Conservation (phyloP, 805 yeast genomes). For the Candida suzukii region DNA sequence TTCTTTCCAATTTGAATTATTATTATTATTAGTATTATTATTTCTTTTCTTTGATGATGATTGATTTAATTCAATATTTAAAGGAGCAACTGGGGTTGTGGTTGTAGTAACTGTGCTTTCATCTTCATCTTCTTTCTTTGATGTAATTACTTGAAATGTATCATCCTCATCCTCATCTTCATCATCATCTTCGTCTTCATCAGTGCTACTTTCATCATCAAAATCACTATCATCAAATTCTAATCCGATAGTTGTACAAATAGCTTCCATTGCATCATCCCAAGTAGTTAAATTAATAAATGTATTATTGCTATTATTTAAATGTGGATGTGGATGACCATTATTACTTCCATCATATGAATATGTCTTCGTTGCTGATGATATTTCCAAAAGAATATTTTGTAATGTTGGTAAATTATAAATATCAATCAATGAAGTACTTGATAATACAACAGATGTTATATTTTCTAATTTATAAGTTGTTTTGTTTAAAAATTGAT, state of each 20-base stretch:
- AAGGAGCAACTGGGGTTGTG: not conserved
- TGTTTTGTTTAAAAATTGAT: too few relatives aligned
- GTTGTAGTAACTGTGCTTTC: not conserved
- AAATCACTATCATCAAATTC: slow-evolving; percentile 29
- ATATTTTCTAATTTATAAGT: too few relatives aligned
- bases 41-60: not conserved
- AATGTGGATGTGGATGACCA: too few relatives aligned
- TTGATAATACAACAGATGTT: slow-evolving; percentile 19
- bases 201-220: slow-evolving; percentile 10
- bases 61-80: not conserved
- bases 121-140: not conserved
- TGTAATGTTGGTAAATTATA: slow-evolving; percentile 10
- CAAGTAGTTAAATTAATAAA: slow-evolving; percentile 21
- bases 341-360: too few relatives aligned
- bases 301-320: slow-evolving; percentile 6
- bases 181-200: slow-evolving; percentile 9
- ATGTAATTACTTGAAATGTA: too few relatives aligned
- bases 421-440: slow-evolving; percentile 10
- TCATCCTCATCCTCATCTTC: not conserved
- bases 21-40: not conserved
- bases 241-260: slow-evolving; percentile 22
- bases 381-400: slow-evolving; percentile 21
- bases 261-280: slow-evolving; percentile 30
- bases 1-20: slow-evolving; percentile 11
- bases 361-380: slow-evolving; percentile 13